Evolutionary conservation across 495 filamentous ascomycete genomes (phyloP).

Genomic region (Acidomyces sp.): DNA sequence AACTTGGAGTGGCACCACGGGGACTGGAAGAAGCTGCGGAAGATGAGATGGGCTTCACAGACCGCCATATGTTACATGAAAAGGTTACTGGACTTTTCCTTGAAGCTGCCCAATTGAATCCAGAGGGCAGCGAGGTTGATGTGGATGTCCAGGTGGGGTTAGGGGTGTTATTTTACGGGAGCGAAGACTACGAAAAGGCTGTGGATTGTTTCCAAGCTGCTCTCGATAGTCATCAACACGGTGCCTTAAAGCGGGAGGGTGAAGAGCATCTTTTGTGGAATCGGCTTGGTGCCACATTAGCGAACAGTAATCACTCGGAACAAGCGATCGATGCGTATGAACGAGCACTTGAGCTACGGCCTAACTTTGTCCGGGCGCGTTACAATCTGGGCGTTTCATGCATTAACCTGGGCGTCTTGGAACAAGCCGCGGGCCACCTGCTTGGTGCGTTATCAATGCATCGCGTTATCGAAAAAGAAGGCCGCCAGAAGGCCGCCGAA

Average conservation of each 20-base stretch:
- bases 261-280: constrained; percentile 96
- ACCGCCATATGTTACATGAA: constrained; percentile 79
- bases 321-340: constrained; percentile 96
- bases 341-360: constrained; percentile 70
- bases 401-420: constrained; percentile 93
- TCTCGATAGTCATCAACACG: constrained; percentile 66
- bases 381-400: constrained; percentile 95
- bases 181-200: constrained; percentile 94
- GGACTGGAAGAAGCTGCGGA: constrained; percentile 31
- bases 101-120: constrained; percentile 77
- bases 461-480: constrained; percentile 77
- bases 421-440: constrained; percentile 88
- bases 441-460: constrained; percentile 93
- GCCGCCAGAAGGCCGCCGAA: constrained; percentile 66
- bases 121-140: constrained; percentile 81
- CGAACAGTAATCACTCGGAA: constrained; percentile 82
- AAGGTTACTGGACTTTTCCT: constrained; percentile 85
- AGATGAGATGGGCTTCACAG: constrained; percentile 73
- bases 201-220: constrained; percentile 96
- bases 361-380: constrained; percentile 90
- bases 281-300: constrained; percentile 86
- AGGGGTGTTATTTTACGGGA: constrained; percentile 94
- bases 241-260: constrained; percentile 56
- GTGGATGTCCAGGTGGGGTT: constrained; percentile 96
- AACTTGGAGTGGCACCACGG: constrained; percentile 39